Evolutionary conservation across 2,329 filamentous ascomycete genomes (phyloP), one percentile per base, ranked within the genome.

Genomic region (Ophiostoma montium): DNA sequence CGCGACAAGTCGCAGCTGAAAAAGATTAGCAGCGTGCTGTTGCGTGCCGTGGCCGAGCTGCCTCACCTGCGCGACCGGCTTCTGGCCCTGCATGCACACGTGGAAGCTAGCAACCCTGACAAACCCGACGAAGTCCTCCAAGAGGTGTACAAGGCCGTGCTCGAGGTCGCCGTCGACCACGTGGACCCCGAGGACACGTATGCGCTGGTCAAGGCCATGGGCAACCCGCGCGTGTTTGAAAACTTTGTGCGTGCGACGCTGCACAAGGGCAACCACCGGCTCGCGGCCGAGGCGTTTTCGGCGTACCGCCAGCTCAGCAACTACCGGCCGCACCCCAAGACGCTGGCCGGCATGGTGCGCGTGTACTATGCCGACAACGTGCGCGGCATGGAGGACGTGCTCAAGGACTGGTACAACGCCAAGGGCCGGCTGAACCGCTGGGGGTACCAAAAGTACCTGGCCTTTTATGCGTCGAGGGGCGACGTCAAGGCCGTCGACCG

Each of bases 401-500:
- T 70, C 54, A 58, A 64, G 10, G 75, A 78, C 54, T 78, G 71
- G 69, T 61, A 69, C 48, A 60, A 53, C 23, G 61, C 63, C 27
- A 63, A 67, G 48, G 63, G 61, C 2, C 60, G 56, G 2, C 61
- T 75, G 32, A 65, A 68, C 38, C 58, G 61, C 49, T 66, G 66
- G 59, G 71, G 65, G 0, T 77, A 68, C 52, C 66, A 69, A 50
- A 71, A 65, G 54, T 74, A 66, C 51, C 61, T 77, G 48, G 64
- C 62, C 3, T 71, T 74, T 38, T 71, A 76, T 53, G 70, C 73
- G 13, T 52, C 58, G 8, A 60, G 62, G 5, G 74, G 74, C 15
- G 68, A 78, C 55, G 62, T 70, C n/a, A 58, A 60, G 32, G 60
- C 64, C 15, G 68, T 75, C 3, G 62, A 65, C 39, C 61, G 62